Percentiles rank a stretch among this genome's conserved stretches.
Evolutionary conservation across 2,329 filamentous ascomycete genomes (phyloP).

Genomic region (Elsinoe fawcettii): DNA sequence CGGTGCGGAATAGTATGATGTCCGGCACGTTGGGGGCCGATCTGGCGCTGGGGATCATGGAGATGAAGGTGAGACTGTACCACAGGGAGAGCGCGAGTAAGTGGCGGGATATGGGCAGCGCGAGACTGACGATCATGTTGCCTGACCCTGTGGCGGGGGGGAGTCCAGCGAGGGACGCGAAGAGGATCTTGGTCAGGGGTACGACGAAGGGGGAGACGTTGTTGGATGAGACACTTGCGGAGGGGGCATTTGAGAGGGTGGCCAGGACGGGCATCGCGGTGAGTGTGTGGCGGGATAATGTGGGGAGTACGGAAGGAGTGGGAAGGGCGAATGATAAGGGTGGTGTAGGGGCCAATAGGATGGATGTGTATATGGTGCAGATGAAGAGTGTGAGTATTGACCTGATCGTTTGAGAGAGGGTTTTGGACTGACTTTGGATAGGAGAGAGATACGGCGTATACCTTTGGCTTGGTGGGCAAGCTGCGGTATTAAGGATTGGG

Average conservation of each 20-base stretch:
- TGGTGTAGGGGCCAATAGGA: conserved; percentile 48
- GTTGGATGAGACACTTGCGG: conserved; percentile 76
- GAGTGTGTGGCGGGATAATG: conserved; percentile 67
- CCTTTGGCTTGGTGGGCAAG: conserved; percentile 43
- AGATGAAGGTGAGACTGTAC: conserved; percentile 81
- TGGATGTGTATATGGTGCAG: conserved; percentile 56
- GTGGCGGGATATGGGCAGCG: conserved; percentile 88
- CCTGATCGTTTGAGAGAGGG: no score
- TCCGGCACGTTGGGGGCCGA: not conserved
- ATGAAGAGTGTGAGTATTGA: conserved; percentile 33
- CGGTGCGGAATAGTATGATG: conserved; percentile 16
- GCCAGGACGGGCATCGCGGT: conserved; percentile 81
- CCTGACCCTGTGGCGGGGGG: conserved; percentile 46
- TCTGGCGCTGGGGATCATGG: conserved; percentile 56
- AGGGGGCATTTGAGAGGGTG: conserved; percentile 75
- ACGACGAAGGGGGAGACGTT: conserved; percentile 61
- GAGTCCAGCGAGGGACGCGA: conserved; percentile 42
- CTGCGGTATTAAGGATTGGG: conserved; percentile 35
- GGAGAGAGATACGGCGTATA: conserved; percentile 44
- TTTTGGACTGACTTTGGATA: conserved; percentile 20
- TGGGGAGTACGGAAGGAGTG: conserved; percentile 45
- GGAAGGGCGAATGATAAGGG: conserved; percentile 53
- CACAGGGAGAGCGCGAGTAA: conserved; percentile 65
- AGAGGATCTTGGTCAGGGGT: conserved; percentile 71
- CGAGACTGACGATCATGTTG: conserved; percentile 70